A percentile compares a stretch with the other conserved stretches of the same genome.
These are phyloP conservation scores for Wickerhamiella australiensis DNA, from an alignment of 805 yeast species.

Conservation along the genomic window DNA sequence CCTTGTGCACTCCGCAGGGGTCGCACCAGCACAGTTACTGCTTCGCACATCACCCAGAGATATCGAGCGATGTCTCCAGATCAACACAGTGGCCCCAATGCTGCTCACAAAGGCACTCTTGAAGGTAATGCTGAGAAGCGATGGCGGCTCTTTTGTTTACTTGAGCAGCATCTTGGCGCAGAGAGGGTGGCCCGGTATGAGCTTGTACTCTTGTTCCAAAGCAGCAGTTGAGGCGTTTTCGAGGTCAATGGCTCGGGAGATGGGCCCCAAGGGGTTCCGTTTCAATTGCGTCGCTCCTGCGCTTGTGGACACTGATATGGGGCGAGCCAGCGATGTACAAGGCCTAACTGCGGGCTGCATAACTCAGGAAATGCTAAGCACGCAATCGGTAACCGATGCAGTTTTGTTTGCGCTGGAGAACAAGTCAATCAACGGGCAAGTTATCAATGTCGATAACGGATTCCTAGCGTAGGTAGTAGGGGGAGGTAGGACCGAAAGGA, in stretches of 20 bases:
- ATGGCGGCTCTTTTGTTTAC: constrained; percentile 39
- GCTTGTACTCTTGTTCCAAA: constrained; percentile 59
- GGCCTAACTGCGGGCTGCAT: constrained; percentile 11
- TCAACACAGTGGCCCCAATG: constrained; percentile 54
- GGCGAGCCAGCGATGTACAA: constrained; percentile 12
- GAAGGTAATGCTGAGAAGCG: constrained; percentile 37
- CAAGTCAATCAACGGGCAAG: constrained; percentile 17
- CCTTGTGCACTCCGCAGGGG: constrained; percentile 47
- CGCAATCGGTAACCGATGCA: constrained; percentile 19
- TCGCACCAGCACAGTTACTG: constrained; percentile 45
- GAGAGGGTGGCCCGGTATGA: constrained; percentile 38
- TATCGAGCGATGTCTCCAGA: constrained; percentile 37
- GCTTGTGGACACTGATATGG: constrained; percentile 53
- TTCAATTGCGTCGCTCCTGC: constrained; percentile 64
- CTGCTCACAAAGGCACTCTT: constrained; percentile 42
- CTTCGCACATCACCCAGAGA: constrained; percentile 32
- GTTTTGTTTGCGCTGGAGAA: constrained; percentile 16
- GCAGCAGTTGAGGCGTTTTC: constrained; percentile 59
- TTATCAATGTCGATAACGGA: constrained; percentile 19
- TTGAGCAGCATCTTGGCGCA: constrained; percentile 49
- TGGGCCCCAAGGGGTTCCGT: constrained; percentile 40
- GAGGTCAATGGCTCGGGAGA: constrained; percentile 45
- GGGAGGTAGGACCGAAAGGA: too few relatives aligned
- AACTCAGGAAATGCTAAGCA: constrained; percentile 15
- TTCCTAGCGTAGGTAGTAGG: neutral